Conservation (phyloP, 768 basidiomycete genomes). For the Suillus discolor region DNA sequence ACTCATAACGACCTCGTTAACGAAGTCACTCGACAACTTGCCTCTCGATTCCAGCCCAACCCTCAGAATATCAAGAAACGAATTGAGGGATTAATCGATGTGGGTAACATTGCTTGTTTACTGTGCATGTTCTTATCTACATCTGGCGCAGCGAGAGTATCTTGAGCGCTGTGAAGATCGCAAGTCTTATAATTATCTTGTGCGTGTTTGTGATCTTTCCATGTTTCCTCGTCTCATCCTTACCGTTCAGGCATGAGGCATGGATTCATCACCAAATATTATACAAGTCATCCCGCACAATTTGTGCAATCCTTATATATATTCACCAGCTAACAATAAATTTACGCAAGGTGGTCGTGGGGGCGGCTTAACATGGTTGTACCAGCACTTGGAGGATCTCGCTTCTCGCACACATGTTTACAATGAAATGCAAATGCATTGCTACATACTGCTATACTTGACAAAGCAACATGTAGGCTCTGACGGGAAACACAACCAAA, state of each 20-base stretch:
- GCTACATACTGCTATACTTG: conserved; percentile 35
- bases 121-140: conserved; percentile 1
- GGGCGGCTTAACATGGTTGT: neutral
- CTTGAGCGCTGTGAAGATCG: conserved; percentile 87
- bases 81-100: conserved; percentile 93
- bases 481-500: conserved; percentile 12
- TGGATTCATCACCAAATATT: neutral
- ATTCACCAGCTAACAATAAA: neutral
- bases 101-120: conserved; percentile 35
- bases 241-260: conserved; percentile 26
- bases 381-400: neutral
- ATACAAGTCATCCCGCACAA: neutral
- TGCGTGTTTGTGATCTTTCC: conserved; percentile 20
- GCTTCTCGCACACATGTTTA: neutral
- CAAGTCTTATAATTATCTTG: conserved; percentile 86
- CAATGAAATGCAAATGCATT: neutral
- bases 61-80: conserved; percentile 89
- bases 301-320: neutral
- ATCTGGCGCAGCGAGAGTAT: conserved; percentile 76
- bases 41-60: conserved; percentile 84
- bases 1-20: conserved; percentile 85
- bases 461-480: conserved; percentile 36
- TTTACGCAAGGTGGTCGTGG: neutral
- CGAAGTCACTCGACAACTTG: conserved; percentile 87
- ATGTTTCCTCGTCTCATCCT: neutral